phyloP scores from a whole-genome alignment of 371 early-diverging fungal genomes.

The Circinella umbellata region DNA sequence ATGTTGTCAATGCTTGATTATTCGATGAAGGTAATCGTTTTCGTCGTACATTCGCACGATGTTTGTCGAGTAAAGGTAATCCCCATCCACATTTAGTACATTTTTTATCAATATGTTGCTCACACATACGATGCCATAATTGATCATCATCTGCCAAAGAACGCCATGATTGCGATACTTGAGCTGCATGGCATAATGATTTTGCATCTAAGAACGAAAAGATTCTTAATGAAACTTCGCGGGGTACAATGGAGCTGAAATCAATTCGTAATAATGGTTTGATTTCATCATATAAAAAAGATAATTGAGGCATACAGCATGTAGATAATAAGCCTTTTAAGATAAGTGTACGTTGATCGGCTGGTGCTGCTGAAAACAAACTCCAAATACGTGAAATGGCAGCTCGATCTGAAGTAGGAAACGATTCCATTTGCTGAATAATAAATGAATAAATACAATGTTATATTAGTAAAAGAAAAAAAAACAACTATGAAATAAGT shows the following conservation, averaged over 20 bases:
- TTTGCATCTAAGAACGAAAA: slow-evolving; percentile 90
- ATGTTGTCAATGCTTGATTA: neutral
- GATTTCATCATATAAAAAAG: slow-evolving; percentile 71
- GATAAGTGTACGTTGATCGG: slow-evolving; percentile 64
- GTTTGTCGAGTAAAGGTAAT: slow-evolving; percentile 70
- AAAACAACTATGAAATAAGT: too few species aligned
- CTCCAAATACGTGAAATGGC: slow-evolving; percentile 67
- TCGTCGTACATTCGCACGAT: slow-evolving; percentile 19
- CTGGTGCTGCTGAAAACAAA: slow-evolving; percentile 61
- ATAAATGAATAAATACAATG: neutral
- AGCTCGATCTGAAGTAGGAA: slow-evolving; percentile 50
- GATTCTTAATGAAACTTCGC: slow-evolving; percentile 80
- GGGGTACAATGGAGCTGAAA: slow-evolving; percentile 76
- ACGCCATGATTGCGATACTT: slow-evolving; percentile 84
- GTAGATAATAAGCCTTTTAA: slow-evolving; percentile 75
- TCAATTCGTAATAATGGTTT: slow-evolving; percentile 81
- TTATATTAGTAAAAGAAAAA: too few species aligned
- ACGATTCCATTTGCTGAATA: slow-evolving; percentile 51
- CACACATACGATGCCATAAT: slow-evolving; percentile 95
- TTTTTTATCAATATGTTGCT: slow-evolving; percentile 95
- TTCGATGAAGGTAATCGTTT: neutral
- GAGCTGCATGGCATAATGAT: slow-evolving; percentile 90
- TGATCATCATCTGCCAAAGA: slow-evolving; percentile 86
- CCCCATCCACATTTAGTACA: slow-evolving; percentile 98
- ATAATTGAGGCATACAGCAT: slow-evolving; percentile 81